A percentile compares a stretch with the other conserved stretches of the same genome.
Conservation (phyloP, 164 flowering plant genomes). For the Berberis vulgaris region DNA sequence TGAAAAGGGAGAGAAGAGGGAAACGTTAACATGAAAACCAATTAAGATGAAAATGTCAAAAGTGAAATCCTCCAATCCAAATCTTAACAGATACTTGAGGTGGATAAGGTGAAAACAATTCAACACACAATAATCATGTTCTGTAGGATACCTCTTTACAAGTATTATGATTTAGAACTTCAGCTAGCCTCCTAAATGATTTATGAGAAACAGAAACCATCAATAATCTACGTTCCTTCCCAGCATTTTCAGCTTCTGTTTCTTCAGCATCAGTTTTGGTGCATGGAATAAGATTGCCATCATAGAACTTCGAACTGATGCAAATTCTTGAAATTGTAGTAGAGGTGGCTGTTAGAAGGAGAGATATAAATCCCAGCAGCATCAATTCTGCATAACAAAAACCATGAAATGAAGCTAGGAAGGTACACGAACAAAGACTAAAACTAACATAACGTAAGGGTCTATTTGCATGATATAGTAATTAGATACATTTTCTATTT, state of each 20-base stretch:
- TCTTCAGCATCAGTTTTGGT: constrained; percentile 1
- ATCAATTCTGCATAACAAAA: constrained; percentile 63
- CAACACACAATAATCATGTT: background rate
- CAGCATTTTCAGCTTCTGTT: constrained; percentile 3
- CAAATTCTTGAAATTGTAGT: constrained; percentile 75
- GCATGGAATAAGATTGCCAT: constrained; percentile 64
- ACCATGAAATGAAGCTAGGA: background rate
- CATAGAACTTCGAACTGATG: constrained; percentile 73
- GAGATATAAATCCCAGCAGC: constrained; percentile 95
- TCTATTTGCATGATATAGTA: too few species aligned
- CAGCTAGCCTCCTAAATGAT: constrained; percentile 46
- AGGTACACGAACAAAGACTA: too few species aligned
- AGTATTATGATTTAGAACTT: constrained; percentile 33
- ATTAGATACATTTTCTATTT: too few species aligned
- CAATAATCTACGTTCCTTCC: constrained; percentile 44
- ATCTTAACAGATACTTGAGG: too few species aligned
- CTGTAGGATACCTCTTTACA: constrained; percentile 59
- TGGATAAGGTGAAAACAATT: background rate
- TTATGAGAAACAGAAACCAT: constrained; percentile 23
- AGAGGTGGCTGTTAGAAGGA: constrained; percentile 89
- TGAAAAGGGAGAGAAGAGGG: too few species aligned
- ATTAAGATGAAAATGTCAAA: too few species aligned
- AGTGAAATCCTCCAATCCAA: too few species aligned
- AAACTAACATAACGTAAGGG: too few species aligned
- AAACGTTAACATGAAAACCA: too few species aligned